A percentile compares a stretch with the other conserved stretches of the same genome.
Evolutionary conservation across 176 grass and related monocot species (phyloP).

Genomic region (Paspalum notatum): DNA sequence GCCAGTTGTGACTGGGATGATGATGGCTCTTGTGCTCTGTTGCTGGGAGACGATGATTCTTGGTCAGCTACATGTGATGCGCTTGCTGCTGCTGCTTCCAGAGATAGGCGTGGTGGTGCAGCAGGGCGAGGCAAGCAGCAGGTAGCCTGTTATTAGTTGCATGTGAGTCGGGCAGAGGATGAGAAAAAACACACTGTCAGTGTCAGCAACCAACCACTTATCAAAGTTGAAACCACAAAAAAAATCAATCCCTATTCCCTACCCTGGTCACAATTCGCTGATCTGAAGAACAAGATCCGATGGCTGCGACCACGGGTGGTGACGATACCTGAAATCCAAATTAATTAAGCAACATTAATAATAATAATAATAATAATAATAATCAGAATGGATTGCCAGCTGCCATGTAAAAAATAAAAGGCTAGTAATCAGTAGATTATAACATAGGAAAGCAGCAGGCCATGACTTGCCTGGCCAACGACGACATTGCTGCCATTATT

Average conservation of each 20-base stretch:
- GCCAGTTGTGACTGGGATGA: too few relatives aligned
- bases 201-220: too few relatives aligned
- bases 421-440: too few relatives aligned
- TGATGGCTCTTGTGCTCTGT: neutral
- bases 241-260: neutral
- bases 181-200: too few relatives aligned
- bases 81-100: neutral
- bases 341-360: neutral
- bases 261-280: constrained; percentile 19
- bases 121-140: neutral
- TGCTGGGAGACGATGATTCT: constrained; percentile 4
- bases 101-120: neutral
- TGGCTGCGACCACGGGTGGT: neutral
- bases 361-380: neutral
- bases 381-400: neutral
- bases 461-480: constrained; percentile 47
- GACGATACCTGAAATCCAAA: constrained; percentile 33
- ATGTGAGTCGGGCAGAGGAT: too few relatives aligned
- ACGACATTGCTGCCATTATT: constrained; percentile 8
- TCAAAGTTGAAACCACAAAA: too few relatives aligned
- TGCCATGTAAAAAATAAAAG: too few relatives aligned
- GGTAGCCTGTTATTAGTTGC: neutral
- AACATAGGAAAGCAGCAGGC: too few relatives aligned
- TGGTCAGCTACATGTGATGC: neutral
- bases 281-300: constrained; percentile 22